These are phyloP conservation scores for Cladosporium austrohemisphaericum DNA, from an alignment of 2,329 filamentous ascomycete species.

Conservation along the genomic window DNA sequence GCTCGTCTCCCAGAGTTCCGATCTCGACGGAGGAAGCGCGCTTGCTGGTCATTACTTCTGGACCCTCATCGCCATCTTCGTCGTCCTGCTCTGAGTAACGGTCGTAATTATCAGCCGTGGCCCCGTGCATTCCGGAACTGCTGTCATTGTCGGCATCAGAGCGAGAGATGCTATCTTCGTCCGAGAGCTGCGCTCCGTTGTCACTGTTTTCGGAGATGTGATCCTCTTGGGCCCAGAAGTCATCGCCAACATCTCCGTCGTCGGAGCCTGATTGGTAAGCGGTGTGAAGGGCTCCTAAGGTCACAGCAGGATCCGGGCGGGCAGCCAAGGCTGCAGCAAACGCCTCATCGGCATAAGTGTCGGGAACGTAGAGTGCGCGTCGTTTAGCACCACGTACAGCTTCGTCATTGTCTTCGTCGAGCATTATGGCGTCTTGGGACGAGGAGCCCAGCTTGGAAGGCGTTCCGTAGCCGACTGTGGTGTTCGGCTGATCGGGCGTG, in stretches of 20 bases:
- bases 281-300: no score
- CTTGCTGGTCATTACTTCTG: conserved; percentile 21
- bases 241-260: no score
- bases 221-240: no score
- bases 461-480: background rate
- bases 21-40: conserved; percentile 20
- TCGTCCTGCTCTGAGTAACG: conserved; percentile 18
- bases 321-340: no score
- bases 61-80: conserved; percentile 21
- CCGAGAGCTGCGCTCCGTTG: no score
- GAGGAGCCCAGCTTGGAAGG: background rate
- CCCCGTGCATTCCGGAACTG: no score
- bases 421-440: conserved; percentile 16
- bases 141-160: background rate
- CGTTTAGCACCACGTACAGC: background rate
- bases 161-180: no score
- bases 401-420: conserved; percentile 22
- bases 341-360: conserved; percentile 15
- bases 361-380: background rate
- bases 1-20: conserved; percentile 14
- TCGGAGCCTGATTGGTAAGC: no score
- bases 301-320: no score
- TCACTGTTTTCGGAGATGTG: no score
- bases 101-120: background rate
- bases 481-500: conserved; percentile 24